phyloP scores from a whole-genome alignment of 495 filamentous ascomycete species.

The Ramalina intermedia region DNA sequence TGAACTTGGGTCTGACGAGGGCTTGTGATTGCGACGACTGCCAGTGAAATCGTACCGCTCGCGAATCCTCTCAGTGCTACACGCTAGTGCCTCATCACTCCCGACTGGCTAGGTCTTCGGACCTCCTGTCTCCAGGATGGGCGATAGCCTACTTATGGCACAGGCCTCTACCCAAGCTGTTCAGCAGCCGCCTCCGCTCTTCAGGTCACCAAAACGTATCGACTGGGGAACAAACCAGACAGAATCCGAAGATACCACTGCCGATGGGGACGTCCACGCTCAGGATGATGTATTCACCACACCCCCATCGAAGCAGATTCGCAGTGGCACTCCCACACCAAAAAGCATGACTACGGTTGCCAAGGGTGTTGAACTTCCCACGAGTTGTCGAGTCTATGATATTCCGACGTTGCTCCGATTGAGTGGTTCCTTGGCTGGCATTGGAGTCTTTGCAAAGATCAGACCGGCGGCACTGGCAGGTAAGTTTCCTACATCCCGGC shows the following conservation, averaged over 20 bases:
- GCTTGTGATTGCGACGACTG: too few relatives aligned
- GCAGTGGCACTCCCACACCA: not conserved
- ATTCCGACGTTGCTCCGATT: constrained; percentile 7
- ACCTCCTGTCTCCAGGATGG: too few relatives aligned
- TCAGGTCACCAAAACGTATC: not conserved
- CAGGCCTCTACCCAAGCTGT: too few relatives aligned
- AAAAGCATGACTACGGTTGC: not conserved
- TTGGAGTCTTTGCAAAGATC: constrained; percentile 9
- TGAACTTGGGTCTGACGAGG: too few relatives aligned
- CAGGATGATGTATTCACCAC: not conserved
- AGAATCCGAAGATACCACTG: not conserved
- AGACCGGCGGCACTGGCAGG: constrained; percentile 12
- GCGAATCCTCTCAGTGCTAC: too few relatives aligned
- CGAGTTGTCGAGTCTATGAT: constrained; percentile 1
- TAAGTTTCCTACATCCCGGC: not conserved
- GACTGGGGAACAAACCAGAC: not conserved
- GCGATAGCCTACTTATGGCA: too few relatives aligned
- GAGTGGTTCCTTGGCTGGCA: constrained; percentile 1
- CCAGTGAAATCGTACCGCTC: too few relatives aligned
- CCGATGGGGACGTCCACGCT: not conserved
- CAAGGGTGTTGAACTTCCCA: not conserved
- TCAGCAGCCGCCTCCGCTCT: too few relatives aligned
- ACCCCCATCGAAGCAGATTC: not conserved
- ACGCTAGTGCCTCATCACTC: too few relatives aligned
- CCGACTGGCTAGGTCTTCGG: too few relatives aligned